phyloP scores from a whole-genome alignment of 139 green algal species.

The Medakamo hakoo region DNA sequence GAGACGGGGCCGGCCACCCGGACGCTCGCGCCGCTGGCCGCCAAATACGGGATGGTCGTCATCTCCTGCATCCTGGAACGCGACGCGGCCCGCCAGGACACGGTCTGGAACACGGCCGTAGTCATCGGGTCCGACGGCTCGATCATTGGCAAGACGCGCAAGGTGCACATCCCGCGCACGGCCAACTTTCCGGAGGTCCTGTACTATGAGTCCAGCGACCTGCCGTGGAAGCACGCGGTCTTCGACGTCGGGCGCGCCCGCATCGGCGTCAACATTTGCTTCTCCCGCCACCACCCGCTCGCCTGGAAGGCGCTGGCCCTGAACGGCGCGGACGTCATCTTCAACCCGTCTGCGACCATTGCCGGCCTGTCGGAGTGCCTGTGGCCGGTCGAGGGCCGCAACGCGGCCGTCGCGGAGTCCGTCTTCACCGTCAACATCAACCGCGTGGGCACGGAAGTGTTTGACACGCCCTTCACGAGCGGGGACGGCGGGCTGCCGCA shows the following conservation, averaged over 20 bases:
- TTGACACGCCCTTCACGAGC: not conserved
- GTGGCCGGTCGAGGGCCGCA: constrained; percentile 73
- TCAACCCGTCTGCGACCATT: constrained; percentile 93
- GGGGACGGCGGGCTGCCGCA: not conserved
- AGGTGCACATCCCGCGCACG: constrained; percentile 96
- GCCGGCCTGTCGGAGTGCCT: constrained; percentile 74
- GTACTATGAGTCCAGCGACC: constrained; percentile 93
- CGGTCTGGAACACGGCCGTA: constrained; percentile 96
- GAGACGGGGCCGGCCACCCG: constrained; percentile 32
- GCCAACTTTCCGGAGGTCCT: constrained; percentile 95
- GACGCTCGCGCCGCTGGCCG: constrained; percentile 27
- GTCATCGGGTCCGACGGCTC: constrained; percentile 83
- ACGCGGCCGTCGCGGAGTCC: constrained; percentile 73
- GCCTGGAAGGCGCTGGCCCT: constrained; percentile 92
- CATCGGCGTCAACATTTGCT: constrained; percentile 97
- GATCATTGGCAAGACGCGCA: constrained; percentile 79
- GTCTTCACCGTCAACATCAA: constrained; percentile 77
- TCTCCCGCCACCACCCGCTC: constrained; percentile 89
- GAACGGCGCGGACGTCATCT: constrained; percentile 94
- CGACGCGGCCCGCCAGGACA: constrained; percentile 59
- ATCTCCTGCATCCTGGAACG: constrained; percentile 82
- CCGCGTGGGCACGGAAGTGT: constrained; percentile 65
- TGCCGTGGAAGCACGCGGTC: constrained; percentile 70
- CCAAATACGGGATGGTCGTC: constrained; percentile 36
- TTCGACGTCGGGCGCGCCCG: constrained; percentile 83